Percentiles rank a stretch among this genome's conserved stretches.
Conservation (phyloP, 2,329 filamentous ascomycete species). For the Intubia oerlemansii region DNA sequence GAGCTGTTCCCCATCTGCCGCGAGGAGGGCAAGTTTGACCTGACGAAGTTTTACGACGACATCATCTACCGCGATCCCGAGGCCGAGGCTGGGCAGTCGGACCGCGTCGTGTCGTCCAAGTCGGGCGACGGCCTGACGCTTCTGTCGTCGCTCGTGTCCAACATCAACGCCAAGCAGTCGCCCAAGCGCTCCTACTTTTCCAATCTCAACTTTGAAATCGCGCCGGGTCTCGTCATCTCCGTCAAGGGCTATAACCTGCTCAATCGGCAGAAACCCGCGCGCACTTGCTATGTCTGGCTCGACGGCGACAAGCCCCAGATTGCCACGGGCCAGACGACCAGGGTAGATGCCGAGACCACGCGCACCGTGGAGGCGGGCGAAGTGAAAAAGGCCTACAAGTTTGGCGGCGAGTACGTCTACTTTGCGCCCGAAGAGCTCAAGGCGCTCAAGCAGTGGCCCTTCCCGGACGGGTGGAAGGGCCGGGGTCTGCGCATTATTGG, state of each 20-base stretch:
- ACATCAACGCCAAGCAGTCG: conserved; percentile 76
- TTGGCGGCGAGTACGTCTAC: conserved; percentile 72
- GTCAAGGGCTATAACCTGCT: conserved; percentile 86
- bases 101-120: conserved; percentile 38
- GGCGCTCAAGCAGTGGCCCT: conserved; percentile 35
- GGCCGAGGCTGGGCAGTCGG: conserved; percentile 42
- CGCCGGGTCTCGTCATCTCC: conserved; percentile 64
- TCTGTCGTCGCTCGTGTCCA: conserved; percentile 58
- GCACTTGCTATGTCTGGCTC: conserved; percentile 74
- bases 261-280: conserved; percentile 60
- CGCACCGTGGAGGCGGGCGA: conserved; percentile 60
- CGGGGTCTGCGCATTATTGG: conserved; percentile 76
- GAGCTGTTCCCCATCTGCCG: conserved; percentile 81
- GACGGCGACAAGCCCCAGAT: conserved; percentile 74
- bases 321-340: conserved; percentile 49
- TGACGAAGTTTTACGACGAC: conserved; percentile 82
- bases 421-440: conserved; percentile 75
- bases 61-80: conserved; percentile 68
- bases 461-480: conserved; percentile 38
- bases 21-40: conserved; percentile 49
- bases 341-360: conserved; percentile 57
- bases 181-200: conserved; percentile 74
- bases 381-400: conserved; percentile 84
- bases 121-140: conserved; percentile 42
- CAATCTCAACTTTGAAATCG: conserved; percentile 70